Evolutionary conservation across 176 grass and related monocot genomes (phyloP), one percentile per base, ranked within the genome.

Genomic region (Echinochloa phyllopogon): DNA sequence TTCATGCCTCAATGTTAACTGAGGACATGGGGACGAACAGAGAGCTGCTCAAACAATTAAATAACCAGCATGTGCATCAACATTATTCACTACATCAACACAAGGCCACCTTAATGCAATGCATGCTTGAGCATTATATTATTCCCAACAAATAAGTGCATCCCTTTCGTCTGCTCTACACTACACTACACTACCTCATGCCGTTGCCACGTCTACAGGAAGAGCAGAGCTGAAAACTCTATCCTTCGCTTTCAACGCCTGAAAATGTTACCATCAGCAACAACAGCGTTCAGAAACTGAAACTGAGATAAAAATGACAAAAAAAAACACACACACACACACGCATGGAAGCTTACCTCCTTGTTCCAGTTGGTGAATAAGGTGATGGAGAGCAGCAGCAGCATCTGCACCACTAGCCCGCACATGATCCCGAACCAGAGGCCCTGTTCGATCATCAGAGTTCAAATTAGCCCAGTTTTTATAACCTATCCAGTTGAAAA

Each of bases 381-480:
- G 12, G 24, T 73, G 23, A 73, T 17, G 0, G 70, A 29, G 13
- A 73, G 45, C 25, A 73, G 8, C 45, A 33, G 27, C 6, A 73
- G 70, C 45, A 51, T 73, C 70, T 73, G 45, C 24, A 73, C 45
- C 13, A 51, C 70, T 13, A 73, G 4, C 7, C 70, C 70, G 7
- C 70, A 73, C 47, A 51, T 18, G 70, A 73, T 73, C 25, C 45
- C 70, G 6, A 73, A 18, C 70, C 70, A 73, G 45, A 73, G 70
- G 2, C 70, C 70, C 70, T 51, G 69, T 73, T 50, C n/a, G n/a
- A n/a, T n/a, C 29, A 33, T 33, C 21, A 58, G 13, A 48, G 68
- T 25, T 48, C 11, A 12, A 44, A 69, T 58, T 11, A n/a, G 3
- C 10, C 56, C 56, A 58, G 56, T 8, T 8, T 58, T 24, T 5